Base-by-base conservation (phyloP, 345 rosid genomes). In the Turnera subulata region DNA sequence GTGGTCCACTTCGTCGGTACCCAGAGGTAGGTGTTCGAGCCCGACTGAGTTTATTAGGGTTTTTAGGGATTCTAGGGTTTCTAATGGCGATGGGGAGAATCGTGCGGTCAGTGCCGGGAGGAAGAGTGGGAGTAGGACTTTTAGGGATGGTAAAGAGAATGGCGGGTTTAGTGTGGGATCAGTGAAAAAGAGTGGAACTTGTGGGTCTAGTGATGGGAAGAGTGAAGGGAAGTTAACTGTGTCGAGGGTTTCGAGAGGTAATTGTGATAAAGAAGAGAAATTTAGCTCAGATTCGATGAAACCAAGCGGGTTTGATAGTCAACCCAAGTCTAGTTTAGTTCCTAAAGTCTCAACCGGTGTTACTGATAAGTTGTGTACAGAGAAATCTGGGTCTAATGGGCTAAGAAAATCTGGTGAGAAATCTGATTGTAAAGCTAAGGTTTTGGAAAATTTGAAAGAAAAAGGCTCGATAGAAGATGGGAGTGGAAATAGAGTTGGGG, bases 11-110 rank as follows among this genome's bases (percentile, higher is more conserved):
- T 78, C 91, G 15, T 75, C 84, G 46, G 86, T 59, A 6, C 71
- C 82, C 4, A 81, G 96, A 88, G 96, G 94, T 78, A 83, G 95
- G 80, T 82, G 87, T 57, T 72, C 82, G 50, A 84, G 96, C 51
- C 97, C 97, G 0, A 90, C 93, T 55, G 92, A 84, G 46, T 80
- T 84, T 32, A 63, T 81, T 55, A 75, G 75, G 60, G 85, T 66
- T 46, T 80, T 75, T 53, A 76, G 70, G 61, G 80, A 56, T 51
- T 70, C 83, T 56, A 74, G 73, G 80, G 76, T 59, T 68, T 42
- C 72, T 45, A 75, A 56, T 25, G 69, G 69, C 13, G 69, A 59
- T 49, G 25, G 55, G 50, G 82, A 70, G 60, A 69, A 65, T 65
- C 58, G 74, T 42, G 29, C 17, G 50, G 60, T 63, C n/a, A 64